phyloP scores from a whole-genome alignment of 1,284 basidiomycete species.

The Sporisorium iseilematis-ciliati region DNA sequence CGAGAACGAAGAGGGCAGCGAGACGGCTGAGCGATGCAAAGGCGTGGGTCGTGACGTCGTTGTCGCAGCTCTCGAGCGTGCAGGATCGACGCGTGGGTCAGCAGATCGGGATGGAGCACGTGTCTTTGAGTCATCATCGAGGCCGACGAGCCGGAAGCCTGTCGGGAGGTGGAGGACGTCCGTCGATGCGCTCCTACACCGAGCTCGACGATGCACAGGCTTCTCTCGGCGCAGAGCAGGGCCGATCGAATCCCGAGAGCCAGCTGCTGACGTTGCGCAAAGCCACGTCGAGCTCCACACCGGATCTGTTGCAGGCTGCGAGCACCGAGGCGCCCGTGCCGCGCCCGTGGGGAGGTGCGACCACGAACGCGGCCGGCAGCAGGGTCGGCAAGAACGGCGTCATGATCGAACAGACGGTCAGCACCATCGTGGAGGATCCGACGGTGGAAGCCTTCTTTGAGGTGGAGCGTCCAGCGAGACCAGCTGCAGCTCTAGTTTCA shows the following conservation, averaged over 20 bases:
- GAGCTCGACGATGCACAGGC: slow-evolving; percentile 23
- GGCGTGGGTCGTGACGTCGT: slow-evolving; percentile 20
- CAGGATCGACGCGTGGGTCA: slow-evolving; percentile 13
- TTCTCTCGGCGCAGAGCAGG: neutral
- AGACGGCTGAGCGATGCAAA: slow-evolving; percentile 22
- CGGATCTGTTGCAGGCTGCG: slow-evolving; percentile 19
- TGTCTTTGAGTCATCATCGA: no score
- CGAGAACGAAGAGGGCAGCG: neutral
- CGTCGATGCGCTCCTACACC: slow-evolving; percentile 22
- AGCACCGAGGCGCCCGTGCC: slow-evolving; percentile 10
- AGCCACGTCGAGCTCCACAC: slow-evolving; percentile 12
- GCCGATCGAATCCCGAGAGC: slow-evolving; percentile 15
- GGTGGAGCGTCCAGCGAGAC: slow-evolving; percentile 15
- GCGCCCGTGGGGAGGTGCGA: slow-evolving; percentile 13
- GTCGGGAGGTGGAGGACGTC: slow-evolving; percentile 8
- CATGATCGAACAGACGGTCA: slow-evolving; percentile 38
- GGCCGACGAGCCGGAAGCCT: slow-evolving; percentile 10
- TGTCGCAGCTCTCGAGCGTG: slow-evolving; percentile 21
- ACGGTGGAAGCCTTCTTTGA: slow-evolving; percentile 21
- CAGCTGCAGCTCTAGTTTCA: slow-evolving; percentile 1
- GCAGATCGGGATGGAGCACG: slow-evolving; percentile 21
- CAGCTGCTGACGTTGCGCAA: slow-evolving; percentile 16
- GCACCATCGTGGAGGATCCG: slow-evolving; percentile 35
- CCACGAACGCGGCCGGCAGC: slow-evolving; percentile 6
- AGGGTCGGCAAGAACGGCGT: slow-evolving; percentile 24